Percentiles rank a stretch among this genome's conserved stretches.
Evolutionary conservation across 2,329 filamentous ascomycete genomes (phyloP).

Genomic region (Cladophialophora exuberans): DNA sequence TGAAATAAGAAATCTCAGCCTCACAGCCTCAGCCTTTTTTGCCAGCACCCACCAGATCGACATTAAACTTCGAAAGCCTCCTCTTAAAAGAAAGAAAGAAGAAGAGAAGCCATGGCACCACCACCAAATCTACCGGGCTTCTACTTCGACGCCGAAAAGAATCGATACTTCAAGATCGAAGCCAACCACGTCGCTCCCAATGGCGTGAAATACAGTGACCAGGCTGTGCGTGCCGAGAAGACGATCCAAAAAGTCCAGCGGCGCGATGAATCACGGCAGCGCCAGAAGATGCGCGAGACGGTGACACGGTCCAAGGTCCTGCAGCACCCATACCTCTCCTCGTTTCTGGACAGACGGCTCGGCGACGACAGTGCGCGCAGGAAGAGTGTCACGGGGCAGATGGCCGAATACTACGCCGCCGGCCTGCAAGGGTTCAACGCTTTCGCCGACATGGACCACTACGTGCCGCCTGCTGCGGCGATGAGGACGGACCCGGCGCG

Average conservation of each 20-base stretch:
- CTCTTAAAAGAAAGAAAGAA: too few species aligned
- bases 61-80: too few species aligned
- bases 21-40: not conserved
- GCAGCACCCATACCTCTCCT: constrained; percentile 26
- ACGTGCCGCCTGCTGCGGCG: not conserved
- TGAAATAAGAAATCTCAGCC: too few species aligned
- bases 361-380: constrained; percentile 17
- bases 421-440: constrained; percentile 1
- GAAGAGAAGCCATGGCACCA: too few species aligned
- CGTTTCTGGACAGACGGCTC: constrained; percentile 20
- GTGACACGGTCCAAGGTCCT: constrained; percentile 28
- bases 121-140: constrained; percentile 30
- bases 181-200: constrained; percentile 49
- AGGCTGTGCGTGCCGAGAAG: constrained; percentile 61
- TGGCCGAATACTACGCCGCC: constrained; percentile 24
- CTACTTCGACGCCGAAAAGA: constrained; percentile 20
- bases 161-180: constrained; percentile 67
- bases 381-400: not conserved
- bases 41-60: not conserved
- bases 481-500: not conserved
- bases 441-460: not conserved
- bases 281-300: constrained; percentile 3
- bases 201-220: constrained; percentile 58
- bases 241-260: constrained; percentile 43
- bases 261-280: constrained; percentile 27